Evolutionary conservation across 208 protist genomes (phyloP).

Genomic region (Leptomonas seymouri): DNA sequence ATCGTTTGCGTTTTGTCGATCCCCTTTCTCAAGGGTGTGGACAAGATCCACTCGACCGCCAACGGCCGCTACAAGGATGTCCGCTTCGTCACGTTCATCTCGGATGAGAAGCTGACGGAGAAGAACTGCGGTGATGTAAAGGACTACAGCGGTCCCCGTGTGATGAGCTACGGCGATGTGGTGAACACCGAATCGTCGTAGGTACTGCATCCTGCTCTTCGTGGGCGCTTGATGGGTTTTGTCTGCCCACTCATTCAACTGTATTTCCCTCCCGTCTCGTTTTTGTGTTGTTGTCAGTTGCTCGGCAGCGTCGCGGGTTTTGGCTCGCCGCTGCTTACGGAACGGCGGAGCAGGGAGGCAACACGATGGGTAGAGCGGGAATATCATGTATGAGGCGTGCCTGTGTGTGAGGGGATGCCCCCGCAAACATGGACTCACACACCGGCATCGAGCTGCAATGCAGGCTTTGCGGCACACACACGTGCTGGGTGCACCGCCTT

Average conservation of each 20-base stretch:
- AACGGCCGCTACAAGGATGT: constrained; percentile 77
- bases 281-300: too few relatives aligned
- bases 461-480: too few relatives aligned
- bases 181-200: not conserved
- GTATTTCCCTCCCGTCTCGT: not conserved
- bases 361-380: too few relatives aligned
- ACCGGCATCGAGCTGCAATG: not conserved
- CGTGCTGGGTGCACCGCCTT: too few relatives aligned
- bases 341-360: too few relatives aligned
- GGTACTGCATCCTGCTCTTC: not conserved
- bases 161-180: constrained; percentile 68
- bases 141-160: constrained; percentile 65
- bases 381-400: too few relatives aligned
- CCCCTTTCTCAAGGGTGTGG: constrained; percentile 63
- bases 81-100: constrained; percentile 64
- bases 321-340: too few relatives aligned
- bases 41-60: constrained; percentile 68
- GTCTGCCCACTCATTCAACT: not conserved
- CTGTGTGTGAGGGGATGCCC: too few relatives aligned
- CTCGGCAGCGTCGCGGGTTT: too few relatives aligned
- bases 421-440: too few relatives aligned
- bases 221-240: not conserved
- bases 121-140: constrained; percentile 79
- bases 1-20: constrained; percentile 64
- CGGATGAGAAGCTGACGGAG: constrained; percentile 63